These are phyloP conservation scores for Acer yangbiense DNA, from an alignment of 345 rosid genomes.

Conservation along the genomic window DNA sequence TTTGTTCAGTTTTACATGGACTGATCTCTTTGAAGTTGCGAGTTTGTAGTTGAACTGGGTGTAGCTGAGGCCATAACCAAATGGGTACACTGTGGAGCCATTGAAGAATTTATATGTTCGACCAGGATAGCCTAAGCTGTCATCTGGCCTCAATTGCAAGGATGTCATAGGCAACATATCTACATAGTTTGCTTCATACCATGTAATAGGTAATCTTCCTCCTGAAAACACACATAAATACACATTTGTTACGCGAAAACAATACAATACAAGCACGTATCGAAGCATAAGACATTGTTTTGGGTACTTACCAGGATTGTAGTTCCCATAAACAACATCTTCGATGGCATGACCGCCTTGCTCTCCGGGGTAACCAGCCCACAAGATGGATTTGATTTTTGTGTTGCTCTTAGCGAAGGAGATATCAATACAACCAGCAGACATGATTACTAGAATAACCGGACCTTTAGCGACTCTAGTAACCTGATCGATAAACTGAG, in stretches of 20 bases:
- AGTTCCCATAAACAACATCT: conserved; percentile 58
- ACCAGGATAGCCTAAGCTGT: conserved; percentile 46
- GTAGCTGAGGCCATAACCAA: conserved; percentile 62
- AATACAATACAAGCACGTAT: too few species aligned
- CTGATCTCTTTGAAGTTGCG: neutral
- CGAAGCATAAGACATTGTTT: neutral
- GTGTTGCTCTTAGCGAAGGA: conserved; percentile 39
- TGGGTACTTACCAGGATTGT: conserved; percentile 52
- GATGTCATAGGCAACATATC: conserved; percentile 55
- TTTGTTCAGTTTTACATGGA: conserved; percentile 10
- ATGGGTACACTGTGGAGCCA: conserved; percentile 53
- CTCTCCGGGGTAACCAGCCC: conserved; percentile 81
- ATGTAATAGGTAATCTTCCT: conserved; percentile 59
- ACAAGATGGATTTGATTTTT: conserved; percentile 43
- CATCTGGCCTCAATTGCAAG: conserved; percentile 50
- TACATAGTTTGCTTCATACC: conserved; percentile 42
- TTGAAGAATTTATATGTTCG: conserved; percentile 60
- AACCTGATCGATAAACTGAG: conserved; percentile 47
- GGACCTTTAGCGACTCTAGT: conserved; percentile 50
- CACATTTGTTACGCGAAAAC: neutral
- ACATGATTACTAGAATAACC: conserved; percentile 61
- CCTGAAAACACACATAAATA: conserved; percentile 26
- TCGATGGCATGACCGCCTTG: conserved; percentile 73
- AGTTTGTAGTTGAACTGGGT: conserved; percentile 28
- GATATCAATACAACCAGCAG: conserved; percentile 60